phyloP scores from a whole-genome alignment of 345 rosid genomes.

The Hevea brasiliensis region DNA sequence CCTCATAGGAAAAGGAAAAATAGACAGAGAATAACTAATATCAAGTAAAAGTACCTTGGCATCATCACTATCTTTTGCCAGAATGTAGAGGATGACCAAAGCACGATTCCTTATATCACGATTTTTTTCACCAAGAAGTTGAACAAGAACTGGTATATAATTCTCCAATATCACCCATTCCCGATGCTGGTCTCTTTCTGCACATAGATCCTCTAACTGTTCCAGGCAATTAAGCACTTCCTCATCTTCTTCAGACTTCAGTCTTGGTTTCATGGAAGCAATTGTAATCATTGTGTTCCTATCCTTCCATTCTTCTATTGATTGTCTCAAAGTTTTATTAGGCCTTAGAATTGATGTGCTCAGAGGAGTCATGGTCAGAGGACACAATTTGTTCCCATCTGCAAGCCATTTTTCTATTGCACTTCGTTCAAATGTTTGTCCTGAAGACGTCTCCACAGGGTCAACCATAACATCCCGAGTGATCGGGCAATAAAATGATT shows the following conservation, averaged over 20 bases:
- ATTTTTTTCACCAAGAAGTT: slow-evolving; percentile 46
- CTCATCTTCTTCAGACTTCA: slow-evolving; percentile 42
- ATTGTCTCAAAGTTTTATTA: slow-evolving; percentile 62
- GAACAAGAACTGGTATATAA: slow-evolving; percentile 50
- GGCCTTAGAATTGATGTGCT: slow-evolving; percentile 60
- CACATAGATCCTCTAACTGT: slow-evolving; percentile 54
- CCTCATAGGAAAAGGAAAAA: background rate
- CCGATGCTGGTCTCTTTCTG: slow-evolving; percentile 52
- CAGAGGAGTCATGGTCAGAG: slow-evolving; percentile 53
- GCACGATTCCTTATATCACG: slow-evolving; percentile 42
- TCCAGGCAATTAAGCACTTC: slow-evolving; percentile 51
- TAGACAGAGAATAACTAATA: background rate
- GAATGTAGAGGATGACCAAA: slow-evolving; percentile 46
- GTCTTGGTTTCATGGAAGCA: slow-evolving; percentile 54
- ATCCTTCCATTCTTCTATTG: slow-evolving; percentile 80
- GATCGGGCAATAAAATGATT: slow-evolving; percentile 67
- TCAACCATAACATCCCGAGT: slow-evolving; percentile 67
- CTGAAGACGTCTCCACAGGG: slow-evolving; percentile 76
- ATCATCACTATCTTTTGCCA: slow-evolving; percentile 52
- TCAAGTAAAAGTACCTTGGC: slow-evolving; percentile 52
- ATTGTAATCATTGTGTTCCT: slow-evolving; percentile 66
- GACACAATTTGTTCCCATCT: slow-evolving; percentile 58
- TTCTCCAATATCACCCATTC: slow-evolving; percentile 69
- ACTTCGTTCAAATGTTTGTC: slow-evolving; percentile 70
- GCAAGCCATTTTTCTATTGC: slow-evolving; percentile 69